phyloP scores from a whole-genome alignment of 2,329 filamentous ascomycete species.

The Knufia fluminis region DNA sequence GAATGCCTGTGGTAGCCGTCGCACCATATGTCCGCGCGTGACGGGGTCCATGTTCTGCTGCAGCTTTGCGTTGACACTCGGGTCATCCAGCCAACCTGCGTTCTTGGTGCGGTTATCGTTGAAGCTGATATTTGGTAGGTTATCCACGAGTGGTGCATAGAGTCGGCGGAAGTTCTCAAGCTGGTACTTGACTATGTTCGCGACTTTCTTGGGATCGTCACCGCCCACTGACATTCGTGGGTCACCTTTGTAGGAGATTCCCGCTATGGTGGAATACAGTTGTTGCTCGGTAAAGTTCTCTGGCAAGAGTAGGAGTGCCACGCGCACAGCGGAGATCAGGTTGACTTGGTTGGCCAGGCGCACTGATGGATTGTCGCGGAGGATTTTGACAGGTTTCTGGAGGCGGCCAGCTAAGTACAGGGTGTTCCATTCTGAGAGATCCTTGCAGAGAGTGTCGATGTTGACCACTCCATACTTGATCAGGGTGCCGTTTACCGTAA shows the following conservation, averaged over 20 bases:
- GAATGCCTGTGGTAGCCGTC: constrained; percentile 78
- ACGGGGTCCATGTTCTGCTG: constrained; percentile 87
- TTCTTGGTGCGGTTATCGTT: constrained; percentile 52
- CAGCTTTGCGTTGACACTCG: constrained; percentile 56
- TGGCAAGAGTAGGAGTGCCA: constrained; percentile 77
- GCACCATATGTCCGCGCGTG: constrained; percentile 91
- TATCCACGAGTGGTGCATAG: constrained; percentile 81
- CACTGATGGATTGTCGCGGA: constrained; percentile 85
- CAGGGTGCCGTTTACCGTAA: constrained; percentile 86
- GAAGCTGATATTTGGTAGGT: constrained; percentile 79
- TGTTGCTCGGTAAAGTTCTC: constrained; percentile 76
- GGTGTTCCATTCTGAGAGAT: constrained; percentile 85
- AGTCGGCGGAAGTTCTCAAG: constrained; percentile 83
- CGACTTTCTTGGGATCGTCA: constrained; percentile 85
- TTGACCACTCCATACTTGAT: constrained; percentile 99
- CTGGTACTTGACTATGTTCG: constrained; percentile 89
- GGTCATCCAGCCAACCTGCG: constrained; percentile 55
- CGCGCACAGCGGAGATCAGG: constrained; percentile 80
- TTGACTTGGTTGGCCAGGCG: constrained; percentile 95
- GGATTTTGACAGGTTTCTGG: constrained; percentile 96
- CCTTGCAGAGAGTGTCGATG: constrained; percentile 75
- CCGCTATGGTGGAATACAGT: constrained; percentile 82
- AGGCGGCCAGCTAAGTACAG: constrained; percentile 92
- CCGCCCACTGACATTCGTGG: constrained; percentile 88
- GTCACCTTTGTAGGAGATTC: constrained; percentile 89